Percentiles rank a stretch among this genome's conserved stretches.
Conservation (phyloP, 495 filamentous ascomycete species). For the Darksidea phi region DNA sequence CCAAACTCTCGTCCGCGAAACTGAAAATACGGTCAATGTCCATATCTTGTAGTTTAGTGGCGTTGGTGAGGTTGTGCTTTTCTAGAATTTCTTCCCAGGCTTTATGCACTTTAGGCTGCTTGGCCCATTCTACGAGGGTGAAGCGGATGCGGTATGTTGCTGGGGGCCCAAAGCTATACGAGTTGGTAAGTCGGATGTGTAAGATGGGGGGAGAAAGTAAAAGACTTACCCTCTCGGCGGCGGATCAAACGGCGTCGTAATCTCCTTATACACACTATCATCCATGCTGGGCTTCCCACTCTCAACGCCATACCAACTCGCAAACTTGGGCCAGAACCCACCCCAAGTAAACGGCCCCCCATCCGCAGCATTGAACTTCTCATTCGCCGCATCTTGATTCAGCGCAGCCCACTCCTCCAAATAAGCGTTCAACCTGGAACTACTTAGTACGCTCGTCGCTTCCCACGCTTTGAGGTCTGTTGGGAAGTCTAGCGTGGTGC, state of each 20-base stretch:
- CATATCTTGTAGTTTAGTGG: slow-evolving; percentile 33
- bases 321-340: slow-evolving; percentile 49
- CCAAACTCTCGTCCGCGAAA: slow-evolving; percentile 39
- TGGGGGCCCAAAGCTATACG: slow-evolving; percentile 42
- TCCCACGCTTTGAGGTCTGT: slow-evolving; percentile 48
- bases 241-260: slow-evolving; percentile 3
- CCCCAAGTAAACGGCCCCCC: slow-evolving; percentile 48
- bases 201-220: background rate
- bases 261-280: slow-evolving; percentile 24
- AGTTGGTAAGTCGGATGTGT: slow-evolving; percentile 3
- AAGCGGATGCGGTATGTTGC: slow-evolving; percentile 43
- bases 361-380: slow-evolving; percentile 52
- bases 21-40: slow-evolving; percentile 43
- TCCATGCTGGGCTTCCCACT: slow-evolving; percentile 36
- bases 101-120: slow-evolving; percentile 46
- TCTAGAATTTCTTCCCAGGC: slow-evolving; percentile 46
- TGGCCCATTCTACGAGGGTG: slow-evolving; percentile 49
- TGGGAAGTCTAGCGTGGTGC: slow-evolving; percentile 45
- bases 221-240: slow-evolving; percentile 30
- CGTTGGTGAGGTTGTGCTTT: slow-evolving; percentile 16
- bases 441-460: slow-evolving; percentile 44
- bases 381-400: slow-evolving; percentile 39
- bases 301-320: slow-evolving; percentile 47
- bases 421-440: slow-evolving; percentile 48
- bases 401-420: slow-evolving; percentile 53